These are phyloP conservation scores for Erythrobasidium hasegawianum DNA, from an alignment of 1,284 basidiomycete species.

Conservation along the genomic window DNA sequence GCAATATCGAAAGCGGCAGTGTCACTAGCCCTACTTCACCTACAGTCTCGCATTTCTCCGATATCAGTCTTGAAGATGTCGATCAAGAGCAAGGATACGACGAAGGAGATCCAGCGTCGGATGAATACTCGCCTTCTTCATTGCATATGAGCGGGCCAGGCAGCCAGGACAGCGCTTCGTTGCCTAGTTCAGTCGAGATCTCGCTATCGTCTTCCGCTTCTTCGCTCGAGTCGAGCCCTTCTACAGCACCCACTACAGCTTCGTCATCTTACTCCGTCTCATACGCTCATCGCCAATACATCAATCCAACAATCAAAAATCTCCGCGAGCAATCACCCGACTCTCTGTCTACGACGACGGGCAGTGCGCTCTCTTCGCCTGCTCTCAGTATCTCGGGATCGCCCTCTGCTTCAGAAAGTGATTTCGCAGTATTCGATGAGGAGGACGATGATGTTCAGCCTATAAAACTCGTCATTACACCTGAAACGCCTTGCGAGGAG, in stretches of 20 bases:
- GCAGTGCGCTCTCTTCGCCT: conserved; percentile 1
- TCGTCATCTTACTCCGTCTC: not conserved
- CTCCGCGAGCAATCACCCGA: not conserved
- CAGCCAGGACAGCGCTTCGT: not conserved
- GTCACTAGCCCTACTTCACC: not conserved
- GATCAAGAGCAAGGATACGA: too few relatives aligned
- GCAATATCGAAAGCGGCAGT: not conserved
- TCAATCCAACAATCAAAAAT: not conserved
- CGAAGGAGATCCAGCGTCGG: too few relatives aligned
- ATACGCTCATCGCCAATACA: not conserved
- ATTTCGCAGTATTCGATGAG: conserved; percentile 1
- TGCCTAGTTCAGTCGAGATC: not conserved
- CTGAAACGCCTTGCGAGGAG: not conserved
- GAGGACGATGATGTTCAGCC: not conserved
- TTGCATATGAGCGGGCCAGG: too few relatives aligned
- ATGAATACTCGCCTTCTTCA: too few relatives aligned
- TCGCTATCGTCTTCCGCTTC: not conserved
- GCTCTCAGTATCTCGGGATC: not conserved
- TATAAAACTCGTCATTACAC: not conserved
- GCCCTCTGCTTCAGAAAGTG: not conserved
- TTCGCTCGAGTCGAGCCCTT: not conserved
- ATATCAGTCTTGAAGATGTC: too few relatives aligned
- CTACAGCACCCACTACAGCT: not conserved
- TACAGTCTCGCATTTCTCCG: too few relatives aligned
- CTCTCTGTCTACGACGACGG: not conserved